Evolutionary conservation across 352 stramenopile genomes (phyloP).

Genomic region (Phytophthora multivora): DNA sequence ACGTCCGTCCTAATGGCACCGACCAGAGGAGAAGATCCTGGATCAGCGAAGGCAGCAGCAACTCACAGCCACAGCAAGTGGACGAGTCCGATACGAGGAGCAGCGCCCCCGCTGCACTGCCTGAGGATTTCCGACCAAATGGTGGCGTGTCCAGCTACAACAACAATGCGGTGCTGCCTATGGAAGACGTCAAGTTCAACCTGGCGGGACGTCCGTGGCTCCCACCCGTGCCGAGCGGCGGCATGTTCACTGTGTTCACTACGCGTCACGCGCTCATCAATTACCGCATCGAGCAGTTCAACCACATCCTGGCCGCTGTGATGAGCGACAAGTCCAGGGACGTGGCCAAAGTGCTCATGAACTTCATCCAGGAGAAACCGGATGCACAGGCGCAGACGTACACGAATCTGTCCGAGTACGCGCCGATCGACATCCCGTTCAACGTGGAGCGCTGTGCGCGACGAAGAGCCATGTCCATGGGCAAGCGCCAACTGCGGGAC

Average conservation of each 20-base stretch:
- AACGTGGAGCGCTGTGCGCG: constrained; percentile 67
- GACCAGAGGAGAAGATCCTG: constrained; percentile 28
- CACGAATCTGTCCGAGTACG: constrained; percentile 77
- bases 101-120: constrained; percentile 20
- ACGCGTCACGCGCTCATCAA: constrained; percentile 66
- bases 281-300: constrained; percentile 71
- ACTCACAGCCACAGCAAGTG: constrained; percentile 18
- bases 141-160: constrained; percentile 44
- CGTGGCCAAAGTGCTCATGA: constrained; percentile 69
- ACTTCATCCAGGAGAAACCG: constrained; percentile 82
- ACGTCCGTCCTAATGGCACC: constrained; percentile 20
- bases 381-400: constrained; percentile 60
- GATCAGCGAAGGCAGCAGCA: constrained; percentile 35
- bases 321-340: constrained; percentile 65
- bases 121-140: constrained; percentile 15
- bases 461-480: constrained; percentile 65
- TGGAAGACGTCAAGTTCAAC: constrained; percentile 63
- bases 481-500: constrained; percentile 50
- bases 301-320: constrained; percentile 68
- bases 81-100: constrained; percentile 35
- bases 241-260: constrained; percentile 66
- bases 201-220: constrained; percentile 53
- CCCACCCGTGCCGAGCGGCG: constrained; percentile 53
- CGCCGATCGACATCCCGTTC: constrained; percentile 69
- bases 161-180: constrained; percentile 45